Evolutionary conservation across 805 yeast species (phyloP).

Genomic region (Kodamaea fukazawae): DNA sequence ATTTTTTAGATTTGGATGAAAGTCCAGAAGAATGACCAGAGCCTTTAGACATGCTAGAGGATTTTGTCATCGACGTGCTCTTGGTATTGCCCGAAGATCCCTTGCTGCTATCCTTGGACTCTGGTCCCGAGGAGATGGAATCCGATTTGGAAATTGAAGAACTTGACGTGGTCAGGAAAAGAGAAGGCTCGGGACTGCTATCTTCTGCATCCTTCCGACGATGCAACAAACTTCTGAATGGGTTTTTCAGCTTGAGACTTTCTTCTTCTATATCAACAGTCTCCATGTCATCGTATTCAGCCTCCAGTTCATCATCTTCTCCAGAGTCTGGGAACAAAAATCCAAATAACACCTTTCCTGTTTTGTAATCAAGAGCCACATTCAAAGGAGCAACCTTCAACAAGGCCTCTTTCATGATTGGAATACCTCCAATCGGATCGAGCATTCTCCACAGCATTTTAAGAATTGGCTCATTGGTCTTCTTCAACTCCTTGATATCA

Average conservation of each 20-base stretch:
- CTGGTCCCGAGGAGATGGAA: constrained; percentile 2
- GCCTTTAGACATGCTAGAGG: not conserved
- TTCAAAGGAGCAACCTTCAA: constrained; percentile 63
- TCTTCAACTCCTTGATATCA: constrained; percentile 13
- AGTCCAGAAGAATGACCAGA: not conserved
- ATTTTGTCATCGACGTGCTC: not conserved
- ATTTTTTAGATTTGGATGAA: not conserved
- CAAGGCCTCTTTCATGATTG: constrained; percentile 66
- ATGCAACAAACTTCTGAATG: constrained; percentile 5
- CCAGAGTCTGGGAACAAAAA: constrained; percentile 67
- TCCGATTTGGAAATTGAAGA: constrained; percentile 3
- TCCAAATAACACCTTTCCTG: constrained; percentile 59
- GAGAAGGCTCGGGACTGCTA: constrained; percentile 2
- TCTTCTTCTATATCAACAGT: not conserved
- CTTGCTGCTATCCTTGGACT: not conserved
- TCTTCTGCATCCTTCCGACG: constrained; percentile 1
- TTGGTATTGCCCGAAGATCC: constrained; percentile 1
- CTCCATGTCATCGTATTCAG: not conserved
- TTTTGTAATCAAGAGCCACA: constrained; percentile 67
- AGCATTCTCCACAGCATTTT: constrained; percentile 68
- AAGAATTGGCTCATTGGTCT: constrained; percentile 23
- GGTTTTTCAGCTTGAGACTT: constrained; percentile 6
- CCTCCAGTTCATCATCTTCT: constrained; percentile 4
- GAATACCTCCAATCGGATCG: constrained; percentile 86
- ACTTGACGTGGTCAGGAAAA: constrained; percentile 3